Base-by-base conservation (phyloP, 768 basidiomycete species). In the Naganishia friedmannii region DNA sequence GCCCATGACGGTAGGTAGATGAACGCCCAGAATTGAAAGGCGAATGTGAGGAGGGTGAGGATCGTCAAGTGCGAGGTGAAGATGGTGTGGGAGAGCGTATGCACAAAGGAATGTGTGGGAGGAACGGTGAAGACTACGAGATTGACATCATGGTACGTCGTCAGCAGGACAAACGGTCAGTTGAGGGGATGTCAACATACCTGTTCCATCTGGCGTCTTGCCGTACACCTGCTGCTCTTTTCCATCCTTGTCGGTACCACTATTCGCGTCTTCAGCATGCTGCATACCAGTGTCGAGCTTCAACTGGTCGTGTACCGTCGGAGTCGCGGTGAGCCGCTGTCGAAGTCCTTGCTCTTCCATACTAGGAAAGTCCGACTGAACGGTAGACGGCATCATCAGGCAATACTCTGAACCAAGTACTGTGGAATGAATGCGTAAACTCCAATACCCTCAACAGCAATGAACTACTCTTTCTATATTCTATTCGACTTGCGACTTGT, bases 181-280 rank as follows among this genome's bases (percentile, higher is more conserved):
- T 3, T 71, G 69, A 34, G 72, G 71, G 2, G 72, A 72, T 17
- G 15, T 12, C 55, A 23, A 76, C 84, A 51, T 73, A 89, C 91
- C 91, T 85, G 89, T 86, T 51, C 90, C 91, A 45, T 84, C 78
- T 19, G 90, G 90, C 0, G 91, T 93, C 81, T 92, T 91, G 12
- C 69, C 69, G 23, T 55, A 70, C 23, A 55, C 53, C n/a, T 53
- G 48, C 39, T 66, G 29, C 19, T 51, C 65, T 42, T 51, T 54
- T 23, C 51, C n/a, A 15, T 53, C 34, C 21, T 66, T 42, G 3
- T 23, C 65, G 32, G 23, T 4, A 51, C 46, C 13, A 19, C 37
- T 37, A 17, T 17, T 29, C 3, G 48, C 19, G 28, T 26, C 17
- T 21, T 28, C 48, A 39, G 28, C 5, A 12, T 46, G 42, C 48